Evolutionary conservation across 331 rosid species (phyloP), one percentile per base, ranked within the genome.

Genomic region (Arachis monticola): DNA sequence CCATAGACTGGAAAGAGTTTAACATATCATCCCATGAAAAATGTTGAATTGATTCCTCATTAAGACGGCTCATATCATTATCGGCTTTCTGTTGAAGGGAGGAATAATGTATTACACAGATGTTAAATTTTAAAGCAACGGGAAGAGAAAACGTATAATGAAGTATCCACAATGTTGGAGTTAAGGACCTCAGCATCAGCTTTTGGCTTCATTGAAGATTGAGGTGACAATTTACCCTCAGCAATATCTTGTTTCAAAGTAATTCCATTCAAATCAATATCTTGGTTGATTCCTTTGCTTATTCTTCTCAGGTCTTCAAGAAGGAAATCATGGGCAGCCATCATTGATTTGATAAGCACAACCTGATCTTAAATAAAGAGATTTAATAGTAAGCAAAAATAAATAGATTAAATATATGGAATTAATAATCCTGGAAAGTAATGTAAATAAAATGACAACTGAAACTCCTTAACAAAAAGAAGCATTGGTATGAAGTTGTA

Each of bases 271-370:
- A 87, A 89, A 82, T 93, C 97, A 82, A 91, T 30, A 44, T 80
- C 68, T 69, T 86, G 81, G 77, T 81, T 83, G 74, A 91, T 77
- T 68, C 92, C 96, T 78, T 81, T 85, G 92, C 96, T 85, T 51
- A 93, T 81, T 74, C 79, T 87, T 77, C 65, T 84, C 50, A 93
- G 86, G 80, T 91, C 96, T 84, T 93, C 96, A 73, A 89, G 87
- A 72, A 93, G 77, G 35, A 82, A 80, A 80, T 88, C 89, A 70
- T 81, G 93, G 59, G 97, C 90, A 82, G 82, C 65, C 72, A 77
- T 50, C 79, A 91, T 73, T 56, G 91, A 87, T 79, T 93, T 93
- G 75, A 85, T 64, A 69, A 86, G 88, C 78, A 65, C 80, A 80
- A 68, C 80, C 76, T 78, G 83, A 10, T 79, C 81, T 56, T 48